Percentiles rank a stretch among this genome's conserved stretches.
Evolutionary conservation across 2,329 filamentous ascomycete genomes (phyloP).

Genomic region (Fusarium chuoi): DNA sequence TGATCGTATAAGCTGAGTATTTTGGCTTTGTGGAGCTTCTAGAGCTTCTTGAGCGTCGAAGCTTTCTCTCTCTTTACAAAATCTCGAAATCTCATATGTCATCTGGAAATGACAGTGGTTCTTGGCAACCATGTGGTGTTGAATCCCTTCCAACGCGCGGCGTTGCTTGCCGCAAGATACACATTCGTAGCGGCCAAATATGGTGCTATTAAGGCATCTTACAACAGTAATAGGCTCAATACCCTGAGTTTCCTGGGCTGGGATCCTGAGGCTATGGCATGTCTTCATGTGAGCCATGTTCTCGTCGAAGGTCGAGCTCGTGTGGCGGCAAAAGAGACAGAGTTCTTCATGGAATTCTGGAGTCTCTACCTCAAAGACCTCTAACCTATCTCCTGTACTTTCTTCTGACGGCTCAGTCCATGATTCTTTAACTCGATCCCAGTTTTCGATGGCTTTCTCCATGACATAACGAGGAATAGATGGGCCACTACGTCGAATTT

Average conservation of each 20-base stretch:
- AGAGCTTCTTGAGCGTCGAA: neutral
- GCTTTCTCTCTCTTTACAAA: conserved; percentile 26
- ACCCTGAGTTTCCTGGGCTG: conserved; percentile 50
- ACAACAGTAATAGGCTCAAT: conserved; percentile 59
- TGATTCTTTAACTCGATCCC: neutral
- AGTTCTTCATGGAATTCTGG: neutral
- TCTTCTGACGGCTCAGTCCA: no score
- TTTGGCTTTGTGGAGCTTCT: neutral
- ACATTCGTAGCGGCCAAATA: conserved; percentile 61
- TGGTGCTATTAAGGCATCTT: conserved; percentile 58
- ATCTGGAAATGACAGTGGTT: conserved; percentile 59
- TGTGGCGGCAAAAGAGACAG: conserved; percentile 8
- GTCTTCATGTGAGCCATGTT: conserved; percentile 62
- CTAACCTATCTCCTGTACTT: neutral
- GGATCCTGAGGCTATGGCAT: conserved; percentile 59
- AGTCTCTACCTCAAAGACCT: neutral
- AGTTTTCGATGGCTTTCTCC: neutral
- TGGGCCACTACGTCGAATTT: neutral
- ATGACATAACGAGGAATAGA: neutral
- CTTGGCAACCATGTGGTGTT: conserved; percentile 62
- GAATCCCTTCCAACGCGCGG: conserved; percentile 55
- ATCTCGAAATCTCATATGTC: conserved; percentile 53
- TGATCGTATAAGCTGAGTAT: neutral
- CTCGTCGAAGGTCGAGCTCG: conserved; percentile 41
- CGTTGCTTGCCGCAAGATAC: conserved; percentile 59